Conservation (phyloP, 257 asterid species). For the Nicotiana sylvestris region DNA sequence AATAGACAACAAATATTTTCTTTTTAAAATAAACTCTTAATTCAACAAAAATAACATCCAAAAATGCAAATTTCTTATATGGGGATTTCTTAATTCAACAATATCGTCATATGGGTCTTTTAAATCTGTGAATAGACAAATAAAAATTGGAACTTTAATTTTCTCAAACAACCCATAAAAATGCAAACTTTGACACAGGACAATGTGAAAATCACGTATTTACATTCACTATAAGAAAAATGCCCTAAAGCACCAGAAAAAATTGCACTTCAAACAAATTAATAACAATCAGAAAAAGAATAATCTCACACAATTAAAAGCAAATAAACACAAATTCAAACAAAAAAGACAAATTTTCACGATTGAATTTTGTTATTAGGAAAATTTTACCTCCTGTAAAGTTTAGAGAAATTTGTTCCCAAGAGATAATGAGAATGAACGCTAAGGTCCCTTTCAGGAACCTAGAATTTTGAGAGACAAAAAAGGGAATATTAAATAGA, state of each 20-base stretch:
- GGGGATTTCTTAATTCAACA: not conserved
- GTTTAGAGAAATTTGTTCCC: not conserved
- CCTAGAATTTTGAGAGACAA: conserved; percentile 8
- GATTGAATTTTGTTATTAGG: not conserved
- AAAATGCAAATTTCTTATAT: not conserved
- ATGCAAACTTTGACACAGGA: not conserved
- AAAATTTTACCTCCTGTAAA: not conserved
- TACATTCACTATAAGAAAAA: not conserved
- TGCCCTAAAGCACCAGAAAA: not conserved
- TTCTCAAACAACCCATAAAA: not conserved
- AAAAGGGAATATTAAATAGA: conserved; percentile 11
- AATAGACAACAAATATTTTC: not conserved
- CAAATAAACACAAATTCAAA: not conserved
- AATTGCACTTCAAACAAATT: not conserved
- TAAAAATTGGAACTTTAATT: too few species aligned
- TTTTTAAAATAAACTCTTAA: not conserved
- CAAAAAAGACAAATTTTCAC: not conserved
- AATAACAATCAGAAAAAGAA: not conserved
- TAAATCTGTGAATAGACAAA: not conserved
- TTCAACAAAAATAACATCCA: not conserved
- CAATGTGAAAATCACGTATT: not conserved
- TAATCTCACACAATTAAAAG: not conserved
- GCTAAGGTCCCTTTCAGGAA: conserved; percentile 36
- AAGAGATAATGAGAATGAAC: conserved; percentile 11
- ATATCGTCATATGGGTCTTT: not conserved